Percentiles rank a stretch among this genome's conserved stretches.
Evolutionary conservation across 2,329 filamentous ascomycete genomes (phyloP).

Genomic region (Diaporthe destruens): DNA sequence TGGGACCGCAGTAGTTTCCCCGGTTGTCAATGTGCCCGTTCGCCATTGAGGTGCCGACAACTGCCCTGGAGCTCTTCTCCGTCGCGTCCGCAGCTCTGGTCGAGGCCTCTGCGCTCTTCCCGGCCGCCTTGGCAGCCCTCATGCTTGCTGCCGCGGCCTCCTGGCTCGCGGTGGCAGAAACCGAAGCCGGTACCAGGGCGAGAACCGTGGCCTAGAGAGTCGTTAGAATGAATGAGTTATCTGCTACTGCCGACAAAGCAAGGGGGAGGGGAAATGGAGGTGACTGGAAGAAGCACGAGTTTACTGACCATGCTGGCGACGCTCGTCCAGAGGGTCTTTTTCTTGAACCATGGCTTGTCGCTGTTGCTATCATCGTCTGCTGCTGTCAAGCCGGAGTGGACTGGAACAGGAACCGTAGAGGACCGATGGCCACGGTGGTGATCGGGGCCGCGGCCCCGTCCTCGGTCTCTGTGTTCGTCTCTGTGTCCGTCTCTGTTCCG

Average conservation of each 20-base stretch:
- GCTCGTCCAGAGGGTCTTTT: constrained; percentile 35
- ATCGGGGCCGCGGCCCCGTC: constrained; percentile 3
- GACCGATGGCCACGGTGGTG: not conserved
- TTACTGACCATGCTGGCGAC: constrained; percentile 29
- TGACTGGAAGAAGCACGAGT: not conserved
- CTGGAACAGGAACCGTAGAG: constrained; percentile 5
- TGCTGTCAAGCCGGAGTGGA: not conserved
- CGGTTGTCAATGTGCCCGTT: constrained; percentile 33
- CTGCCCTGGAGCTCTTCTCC: constrained; percentile 34
- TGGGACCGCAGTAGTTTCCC: constrained; percentile 18
- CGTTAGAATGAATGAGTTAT: not conserved
- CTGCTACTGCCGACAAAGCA: not conserved
- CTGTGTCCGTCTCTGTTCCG: constrained; percentile 25
- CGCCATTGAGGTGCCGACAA: constrained; percentile 29
- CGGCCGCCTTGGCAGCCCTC: constrained; percentile 28
- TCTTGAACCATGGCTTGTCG: constrained; percentile 37
- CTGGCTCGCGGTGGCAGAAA: constrained; percentile 32
- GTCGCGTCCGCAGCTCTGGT: constrained; percentile 25
- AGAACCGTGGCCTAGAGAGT: constrained; percentile 17
- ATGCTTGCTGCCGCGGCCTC: constrained; percentile 32
- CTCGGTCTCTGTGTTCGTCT: constrained; percentile 3
- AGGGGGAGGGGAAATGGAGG: not conserved
- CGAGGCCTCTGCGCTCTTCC: constrained; percentile 30
- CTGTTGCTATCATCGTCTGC: constrained; percentile 12
- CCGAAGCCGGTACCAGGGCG: constrained; percentile 27